Evolutionary conservation across 257 asterid species (phyloP).

Genomic region (Dorcoceras hygrometricum): DNA sequence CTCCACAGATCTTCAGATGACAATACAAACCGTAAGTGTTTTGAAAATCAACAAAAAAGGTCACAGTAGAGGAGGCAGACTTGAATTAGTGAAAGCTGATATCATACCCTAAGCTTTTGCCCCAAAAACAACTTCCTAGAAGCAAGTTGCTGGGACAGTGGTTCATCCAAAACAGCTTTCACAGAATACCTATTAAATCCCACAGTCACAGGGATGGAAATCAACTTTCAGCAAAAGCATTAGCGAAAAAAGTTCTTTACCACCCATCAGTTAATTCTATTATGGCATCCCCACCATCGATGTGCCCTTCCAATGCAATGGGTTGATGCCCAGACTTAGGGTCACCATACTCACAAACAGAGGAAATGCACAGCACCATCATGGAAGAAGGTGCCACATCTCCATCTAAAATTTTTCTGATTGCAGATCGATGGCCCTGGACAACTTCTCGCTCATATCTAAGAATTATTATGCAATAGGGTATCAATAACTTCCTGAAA

Average conservation of each 20-base stretch:
- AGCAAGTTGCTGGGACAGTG: slow-evolving; percentile 62
- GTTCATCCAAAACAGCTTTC: slow-evolving; percentile 73
- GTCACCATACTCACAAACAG: slow-evolving; percentile 41
- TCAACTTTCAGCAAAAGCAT: slow-evolving; percentile 17
- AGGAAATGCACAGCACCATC: slow-evolving; percentile 89
- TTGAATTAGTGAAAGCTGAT: slow-evolving; percentile 25
- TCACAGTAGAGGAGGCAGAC: slow-evolving; percentile 23
- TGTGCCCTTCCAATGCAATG: slow-evolving; percentile 32
- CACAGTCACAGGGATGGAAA: slow-evolving; percentile 27
- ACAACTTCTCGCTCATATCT: slow-evolving; percentile 95
- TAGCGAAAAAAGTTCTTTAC: slow-evolving; percentile 47
- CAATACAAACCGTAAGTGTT: slow-evolving; percentile 57
- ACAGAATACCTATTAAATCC: slow-evolving; percentile 64
- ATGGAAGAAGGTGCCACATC: slow-evolving; percentile 73
- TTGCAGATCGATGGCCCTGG: slow-evolving; percentile 88
- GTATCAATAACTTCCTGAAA: slow-evolving; percentile 22
- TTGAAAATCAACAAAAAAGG: slow-evolving; percentile 33
- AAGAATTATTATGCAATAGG: slow-evolving; percentile 18
- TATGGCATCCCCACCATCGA: slow-evolving; percentile 36
- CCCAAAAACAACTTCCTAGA: slow-evolving; percentile 84
- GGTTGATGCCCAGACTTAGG: slow-evolving; percentile 37
- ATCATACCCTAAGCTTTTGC: slow-evolving; percentile 82
- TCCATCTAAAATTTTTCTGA: slow-evolving; percentile 84
- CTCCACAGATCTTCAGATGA: slow-evolving; percentile 91
- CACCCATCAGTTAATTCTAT: slow-evolving; percentile 96